A percentile compares a stretch with the other conserved stretches of the same genome.
These are phyloP conservation scores for Botryotinia calthae DNA, from an alignment of 2,329 filamentous ascomycete genomes.

Conservation along the genomic window DNA sequence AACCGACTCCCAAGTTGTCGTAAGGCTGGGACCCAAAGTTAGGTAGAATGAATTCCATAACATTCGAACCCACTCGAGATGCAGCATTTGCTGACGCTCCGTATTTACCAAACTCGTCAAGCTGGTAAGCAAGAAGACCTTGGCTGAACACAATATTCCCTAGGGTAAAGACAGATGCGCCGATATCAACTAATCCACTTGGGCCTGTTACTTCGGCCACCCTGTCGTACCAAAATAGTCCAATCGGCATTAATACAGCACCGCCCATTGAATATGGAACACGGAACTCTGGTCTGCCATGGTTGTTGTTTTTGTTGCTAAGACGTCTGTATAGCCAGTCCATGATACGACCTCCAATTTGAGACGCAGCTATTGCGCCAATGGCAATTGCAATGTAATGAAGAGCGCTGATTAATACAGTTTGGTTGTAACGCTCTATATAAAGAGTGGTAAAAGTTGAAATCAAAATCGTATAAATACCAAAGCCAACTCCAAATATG, in stretches of 20 bases:
- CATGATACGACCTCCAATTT: not conserved
- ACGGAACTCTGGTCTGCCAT: not conserved
- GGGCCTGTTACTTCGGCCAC: not conserved
- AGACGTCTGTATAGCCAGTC: not conserved
- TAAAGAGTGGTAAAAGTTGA: not conserved
- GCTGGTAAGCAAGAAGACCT: not conserved
- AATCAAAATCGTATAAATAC: not conserved
- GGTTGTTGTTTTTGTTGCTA: not conserved
- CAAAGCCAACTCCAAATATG: not conserved
- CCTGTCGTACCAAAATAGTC: not conserved
- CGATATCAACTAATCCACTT: not conserved
- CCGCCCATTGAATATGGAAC: not conserved
- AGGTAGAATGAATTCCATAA: not conserved
- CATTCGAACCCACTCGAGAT: not conserved
- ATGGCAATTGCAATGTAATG: not conserved
- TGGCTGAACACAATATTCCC: not conserved
- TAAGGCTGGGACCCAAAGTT: not conserved
- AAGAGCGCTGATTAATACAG: not conserved
- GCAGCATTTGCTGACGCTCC: not conserved
- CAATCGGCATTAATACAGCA: not conserved
- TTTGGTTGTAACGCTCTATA: not conserved
- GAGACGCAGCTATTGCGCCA: not conserved
- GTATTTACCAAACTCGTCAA: not conserved
- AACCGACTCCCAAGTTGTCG: not conserved
- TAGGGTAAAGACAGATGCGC: not conserved